Evolutionary conservation across 495 filamentous ascomycete genomes (phyloP), one percentile per base, ranked within the genome.

Genomic region (Podospora pseudopauciseta): DNA sequence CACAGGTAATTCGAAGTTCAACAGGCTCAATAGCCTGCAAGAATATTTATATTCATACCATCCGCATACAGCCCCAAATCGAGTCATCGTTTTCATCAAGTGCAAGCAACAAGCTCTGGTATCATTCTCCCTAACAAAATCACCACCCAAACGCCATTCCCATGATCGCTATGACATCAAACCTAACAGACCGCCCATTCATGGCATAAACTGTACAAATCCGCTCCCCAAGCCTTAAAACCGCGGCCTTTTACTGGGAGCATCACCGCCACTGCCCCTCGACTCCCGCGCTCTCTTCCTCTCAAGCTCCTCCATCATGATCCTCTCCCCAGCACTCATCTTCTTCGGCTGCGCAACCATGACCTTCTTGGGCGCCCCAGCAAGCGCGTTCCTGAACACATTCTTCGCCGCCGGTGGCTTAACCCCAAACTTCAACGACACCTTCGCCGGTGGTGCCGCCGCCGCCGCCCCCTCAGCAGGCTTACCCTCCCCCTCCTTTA

Each of bases 241-340:
- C 39, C 75, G 79, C 64, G 77, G 79, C 32, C 74, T 79, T 72
- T 85, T 84, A 65, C 72, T 74, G 3, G 78, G 74, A 3, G 69
- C 71, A 49, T 49, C 39, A 49, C 39, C 39, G 0, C 74, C 77
- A 11, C 18, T 58, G 5, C 79, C 79, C 28, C 73, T 73, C 5
- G 64, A 63, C 53, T 83, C 87, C 27, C 86, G 81, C 16, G 75
- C 72, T 58, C 89, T 83, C 76, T 94, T 94, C 49, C 85, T 82
- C 72, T 94, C 89, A 74, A 91, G 84, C 71, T 94, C 92, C 68
- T 91, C 89, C 76, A 89, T 91, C 92, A 96, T 96, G 67, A 95
- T 95, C 66, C 92, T 83, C 70, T 96, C 92, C n/a, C 90, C 90
- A 76, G 95, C 91, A 69, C 89, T 91, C 85, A 95, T 92, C 81